Percentiles rank a stretch among this genome's conserved stretches.
These are phyloP conservation scores for Albatrellus ellisii DNA, from an alignment of 768 basidiomycete genomes.

Conservation along the genomic window DNA sequence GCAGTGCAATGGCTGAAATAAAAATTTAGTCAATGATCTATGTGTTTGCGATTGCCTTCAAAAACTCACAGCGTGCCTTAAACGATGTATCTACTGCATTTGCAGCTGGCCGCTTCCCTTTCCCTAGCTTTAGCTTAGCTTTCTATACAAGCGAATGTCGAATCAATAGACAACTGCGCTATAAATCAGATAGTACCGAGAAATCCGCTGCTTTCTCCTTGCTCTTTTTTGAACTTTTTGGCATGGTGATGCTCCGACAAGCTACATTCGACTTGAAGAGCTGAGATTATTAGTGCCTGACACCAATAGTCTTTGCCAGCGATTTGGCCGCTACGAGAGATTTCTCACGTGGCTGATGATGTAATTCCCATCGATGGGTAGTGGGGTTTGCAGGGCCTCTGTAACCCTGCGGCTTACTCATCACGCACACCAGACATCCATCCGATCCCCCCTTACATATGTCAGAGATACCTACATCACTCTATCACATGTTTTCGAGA, in stretches of 20 bases:
- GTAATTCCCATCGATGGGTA: too few relatives aligned
- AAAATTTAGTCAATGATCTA: background rate
- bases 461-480: too few relatives aligned
- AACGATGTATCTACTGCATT: slow-evolving; percentile 96
- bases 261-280: too few relatives aligned
- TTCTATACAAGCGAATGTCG: slow-evolving; percentile 37
- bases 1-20: slow-evolving; percentile 71
- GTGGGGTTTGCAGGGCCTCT: too few relatives aligned
- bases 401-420: too few relatives aligned
- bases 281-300: too few relatives aligned
- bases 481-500: too few relatives aligned
- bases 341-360: too few relatives aligned
- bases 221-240: slow-evolving; percentile 77
- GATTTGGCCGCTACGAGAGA: too few relatives aligned
- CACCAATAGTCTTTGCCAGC: too few relatives aligned
- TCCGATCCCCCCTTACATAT: too few relatives aligned
- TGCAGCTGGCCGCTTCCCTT: slow-evolving; percentile 68
- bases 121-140: slow-evolving; percentile 94
- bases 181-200: slow-evolving; percentile 28
- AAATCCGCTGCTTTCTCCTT: slow-evolving; percentile 87
- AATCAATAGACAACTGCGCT: background rate
- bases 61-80: slow-evolving; percentile 74
- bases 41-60: slow-evolving; percentile 7
- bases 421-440: too few relatives aligned
- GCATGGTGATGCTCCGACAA: slow-evolving; percentile 34